Conservation (phyloP, 495 filamentous ascomycete genomes). For the Aspergillus diversus region DNA sequence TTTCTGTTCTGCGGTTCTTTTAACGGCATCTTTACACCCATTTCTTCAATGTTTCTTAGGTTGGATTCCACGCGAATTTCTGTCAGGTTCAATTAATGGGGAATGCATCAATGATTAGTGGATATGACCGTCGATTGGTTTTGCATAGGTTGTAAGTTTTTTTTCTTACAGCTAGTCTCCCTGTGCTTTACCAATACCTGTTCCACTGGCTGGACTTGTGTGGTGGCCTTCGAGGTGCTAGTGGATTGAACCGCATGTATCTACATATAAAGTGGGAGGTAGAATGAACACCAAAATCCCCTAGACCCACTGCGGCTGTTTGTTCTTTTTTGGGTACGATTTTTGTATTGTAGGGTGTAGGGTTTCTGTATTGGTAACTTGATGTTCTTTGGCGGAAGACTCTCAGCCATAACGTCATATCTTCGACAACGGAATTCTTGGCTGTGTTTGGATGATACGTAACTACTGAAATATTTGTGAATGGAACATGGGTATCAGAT, state of each 20-base stretch:
- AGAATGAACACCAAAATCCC: not conserved
- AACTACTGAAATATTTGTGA: no score
- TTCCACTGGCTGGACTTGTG: not conserved
- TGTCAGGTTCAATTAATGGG: conserved; percentile 48
- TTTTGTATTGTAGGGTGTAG: no score
- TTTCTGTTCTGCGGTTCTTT: conserved; percentile 24
- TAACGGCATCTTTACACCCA: conserved; percentile 32
- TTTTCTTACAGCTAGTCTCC: conserved; percentile 1
- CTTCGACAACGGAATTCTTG: no score
- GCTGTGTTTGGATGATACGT: no score
- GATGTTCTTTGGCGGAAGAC: no score
- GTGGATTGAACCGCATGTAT: not conserved
- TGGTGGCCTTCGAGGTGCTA: not conserved
- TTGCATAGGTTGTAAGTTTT: conserved; percentile 14
- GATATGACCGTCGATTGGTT: conserved; percentile 17
- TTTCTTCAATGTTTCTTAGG: conserved; percentile 41
- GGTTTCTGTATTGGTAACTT: no score
- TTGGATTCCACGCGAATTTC: conserved; percentile 45
- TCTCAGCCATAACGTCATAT: no score
- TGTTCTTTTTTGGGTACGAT: no score
- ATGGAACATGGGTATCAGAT: no score
- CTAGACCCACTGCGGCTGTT: no score
- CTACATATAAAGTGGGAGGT: not conserved
- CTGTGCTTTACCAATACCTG: conserved; percentile 1
- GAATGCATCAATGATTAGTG: conserved; percentile 33